Evolutionary conservation across 805 yeast species (phyloP), one percentile per base, ranked within the genome.

Genomic region (Schwanniomyces occidentalis): DNA sequence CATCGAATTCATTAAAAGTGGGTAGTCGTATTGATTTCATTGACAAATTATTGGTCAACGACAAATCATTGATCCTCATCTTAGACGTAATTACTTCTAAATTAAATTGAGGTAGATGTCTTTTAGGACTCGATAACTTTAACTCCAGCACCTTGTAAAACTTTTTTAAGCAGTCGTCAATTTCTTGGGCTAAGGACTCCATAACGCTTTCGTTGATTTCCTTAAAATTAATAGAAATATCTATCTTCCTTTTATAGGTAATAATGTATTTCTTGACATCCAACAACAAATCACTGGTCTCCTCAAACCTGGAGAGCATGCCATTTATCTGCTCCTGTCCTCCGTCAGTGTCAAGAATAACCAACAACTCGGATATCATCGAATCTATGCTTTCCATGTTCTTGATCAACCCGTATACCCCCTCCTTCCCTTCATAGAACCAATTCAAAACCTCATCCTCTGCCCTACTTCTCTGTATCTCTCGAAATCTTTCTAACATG

Each of bases 1-100:
- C 59, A 37, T 63, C 69, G 6, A 28, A 14, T 8, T 47, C 58
- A 32, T 46, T 49, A 34, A 58, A 61, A 3, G 65, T 60, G 3
- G 67, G 69, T n/a, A 61, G 38, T 10, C 45, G 43, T 13, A 58
- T 33, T 0, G 54, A 38, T 29, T 44, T 49, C 25, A 49, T 40
- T 6, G 54, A 41, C 19, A 41, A 34, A 21, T 35, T 32, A 24
- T 26, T 30, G 20, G 38, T 20, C 20, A 42, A 19, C 3, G 47
- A 27, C 12, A 44, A 37, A 34, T 51, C 54, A 30, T 46, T 41
- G 16, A 54, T 41, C 26, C 48, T 48, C 56, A 58, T 54, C 31
- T 48, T 48, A 8, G 54, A 27, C 13, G 48, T 39, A n/a, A 57
- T 41, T 12, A 42, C 44, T 18, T 39, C 44, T 27, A 58, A 39